These are phyloP conservation scores for Tilletia indica DNA, from an alignment of 1,284 basidiomycete genomes.

Conservation along the genomic window DNA sequence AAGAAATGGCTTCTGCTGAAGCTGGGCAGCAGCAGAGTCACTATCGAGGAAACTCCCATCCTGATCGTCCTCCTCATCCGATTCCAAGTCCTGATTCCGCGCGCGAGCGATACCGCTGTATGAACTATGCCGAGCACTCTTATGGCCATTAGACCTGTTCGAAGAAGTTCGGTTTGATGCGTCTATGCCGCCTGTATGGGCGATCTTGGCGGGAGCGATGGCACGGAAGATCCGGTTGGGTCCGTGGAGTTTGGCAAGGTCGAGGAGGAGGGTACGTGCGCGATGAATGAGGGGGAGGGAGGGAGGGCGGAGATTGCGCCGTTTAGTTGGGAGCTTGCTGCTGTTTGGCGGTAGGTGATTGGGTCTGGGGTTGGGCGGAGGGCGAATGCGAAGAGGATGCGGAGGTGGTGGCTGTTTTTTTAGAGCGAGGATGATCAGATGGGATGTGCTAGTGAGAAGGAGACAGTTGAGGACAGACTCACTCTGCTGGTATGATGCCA, in stretches of 20 bases:
- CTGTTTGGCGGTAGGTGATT: constrained; percentile 9
- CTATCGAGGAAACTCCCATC: constrained; percentile 8
- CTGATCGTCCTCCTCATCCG: constrained; percentile 5
- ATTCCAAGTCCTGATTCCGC: background rate
- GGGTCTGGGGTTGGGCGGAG: constrained; percentile 11
- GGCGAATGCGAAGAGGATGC: constrained; percentile 11
- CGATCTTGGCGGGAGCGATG: background rate
- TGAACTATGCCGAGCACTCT: too few species aligned
- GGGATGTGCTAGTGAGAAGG: background rate
- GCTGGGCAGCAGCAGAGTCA: background rate
- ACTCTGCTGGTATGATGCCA: constrained; percentile 13
- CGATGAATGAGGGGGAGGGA: constrained; percentile 5
- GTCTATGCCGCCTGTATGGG: background rate
- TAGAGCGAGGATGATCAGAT: background rate
- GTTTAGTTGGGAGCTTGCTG: background rate
- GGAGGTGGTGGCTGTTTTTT: constrained; percentile 2
- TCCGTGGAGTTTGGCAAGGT: constrained; percentile 10
- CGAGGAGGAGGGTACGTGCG: background rate
- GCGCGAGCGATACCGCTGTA: background rate
- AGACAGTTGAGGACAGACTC: background rate
- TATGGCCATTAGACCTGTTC: background rate
- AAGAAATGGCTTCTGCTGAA: background rate
- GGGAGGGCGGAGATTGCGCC: constrained; percentile 1
- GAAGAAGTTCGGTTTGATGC: background rate
- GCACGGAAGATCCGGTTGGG: background rate